Base-by-base conservation (phyloP, 768 basidiomycete genomes). In the Hygrocybe punicea region DNA sequence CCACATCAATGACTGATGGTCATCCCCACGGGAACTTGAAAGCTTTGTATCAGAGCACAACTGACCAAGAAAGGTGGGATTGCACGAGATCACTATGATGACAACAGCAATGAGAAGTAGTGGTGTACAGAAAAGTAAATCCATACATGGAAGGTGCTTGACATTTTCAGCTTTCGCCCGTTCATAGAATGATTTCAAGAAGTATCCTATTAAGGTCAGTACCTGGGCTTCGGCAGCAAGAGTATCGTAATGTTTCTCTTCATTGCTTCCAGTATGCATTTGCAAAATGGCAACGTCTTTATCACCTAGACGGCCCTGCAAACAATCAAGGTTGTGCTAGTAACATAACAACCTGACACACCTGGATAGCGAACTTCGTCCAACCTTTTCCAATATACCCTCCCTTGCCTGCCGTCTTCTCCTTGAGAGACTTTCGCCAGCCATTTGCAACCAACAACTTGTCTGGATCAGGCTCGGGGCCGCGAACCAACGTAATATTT, bases 181-280 rank as follows among this genome's bases (percentile, higher is more conserved):
- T 50, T 35, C 37, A n/a, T 57, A 37, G 39, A 57, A 57, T 39
- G 56, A 51, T 4, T 51, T 23, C 9, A 47, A 3, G 24, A 57
- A 57, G 17, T 51, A 57, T n/a, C 51, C 9, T 13, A 34, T 48
- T 2, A 24, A 19, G 6, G n/a, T 11, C 14, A 57, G 8, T 2
- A 57, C 14, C 24, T 23, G 29, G 3, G 37, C 29, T 34, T 57
- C 56, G 17, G 33, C 47, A 6, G 36, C 16, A n/a, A 57, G 36
- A 39, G 29, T 25, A 6, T 21, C 13, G 10, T 35, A 7, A 51
- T 51, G 52, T n/a, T 51, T 36, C 13, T 49, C 3, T 14, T 35
- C 44, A 21, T 17, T 14, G 2, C 29, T 21, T 4, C 19, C 23
- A 13, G 17, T 16, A 24, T 49, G 11, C 17, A 17, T 37, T 39